A percentile compares a stretch with the other conserved stretches of the same genome.
Evolutionary conservation across 495 filamentous ascomycete genomes (phyloP).

Genomic region (Aspergillus saccharolyticus): DNA sequence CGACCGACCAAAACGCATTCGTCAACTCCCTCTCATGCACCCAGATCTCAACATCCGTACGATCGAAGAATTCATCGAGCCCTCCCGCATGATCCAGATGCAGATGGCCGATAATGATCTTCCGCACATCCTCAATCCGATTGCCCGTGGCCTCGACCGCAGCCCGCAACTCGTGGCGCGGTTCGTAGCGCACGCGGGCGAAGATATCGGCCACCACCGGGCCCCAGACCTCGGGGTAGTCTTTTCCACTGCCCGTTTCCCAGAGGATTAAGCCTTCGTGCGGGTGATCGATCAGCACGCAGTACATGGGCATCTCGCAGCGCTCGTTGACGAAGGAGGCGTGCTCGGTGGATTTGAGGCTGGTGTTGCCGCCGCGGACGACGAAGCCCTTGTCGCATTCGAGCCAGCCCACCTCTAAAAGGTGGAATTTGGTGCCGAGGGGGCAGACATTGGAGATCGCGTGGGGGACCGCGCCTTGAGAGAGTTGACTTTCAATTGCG

Average conservation of each 20-base stretch:
- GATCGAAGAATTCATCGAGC: constrained; percentile 42
- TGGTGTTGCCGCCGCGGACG: constrained; percentile 25
- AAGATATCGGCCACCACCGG: constrained; percentile 42
- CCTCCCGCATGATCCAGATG: constrained; percentile 53
- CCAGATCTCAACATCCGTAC: constrained; percentile 46
- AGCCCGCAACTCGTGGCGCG: constrained; percentile 36
- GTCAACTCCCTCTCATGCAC: constrained; percentile 49
- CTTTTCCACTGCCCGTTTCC: constrained; percentile 47
- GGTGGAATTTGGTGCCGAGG: constrained; percentile 13
- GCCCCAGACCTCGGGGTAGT: constrained; percentile 31
- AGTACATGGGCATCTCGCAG: constrained; percentile 38
- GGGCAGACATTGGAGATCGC: constrained; percentile 14
- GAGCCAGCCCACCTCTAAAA: constrained; percentile 11
- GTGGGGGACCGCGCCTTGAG: constrained; percentile 11
- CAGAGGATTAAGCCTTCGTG: constrained; percentile 46
- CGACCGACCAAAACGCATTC: constrained; percentile 44
- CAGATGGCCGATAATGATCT: constrained; percentile 49
- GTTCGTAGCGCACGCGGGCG: constrained; percentile 37
- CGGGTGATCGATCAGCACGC: constrained; percentile 47
- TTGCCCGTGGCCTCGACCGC: constrained; percentile 45
- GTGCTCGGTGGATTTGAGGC: constrained; percentile 21
- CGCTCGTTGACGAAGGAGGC: constrained; percentile 28
- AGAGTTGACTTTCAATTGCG: constrained; percentile 7
- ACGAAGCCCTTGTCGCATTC: constrained; percentile 17
- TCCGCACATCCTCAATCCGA: constrained; percentile 48